Conservation (phyloP, 768 basidiomycete genomes). For the Termitomyces sp. region DNA sequence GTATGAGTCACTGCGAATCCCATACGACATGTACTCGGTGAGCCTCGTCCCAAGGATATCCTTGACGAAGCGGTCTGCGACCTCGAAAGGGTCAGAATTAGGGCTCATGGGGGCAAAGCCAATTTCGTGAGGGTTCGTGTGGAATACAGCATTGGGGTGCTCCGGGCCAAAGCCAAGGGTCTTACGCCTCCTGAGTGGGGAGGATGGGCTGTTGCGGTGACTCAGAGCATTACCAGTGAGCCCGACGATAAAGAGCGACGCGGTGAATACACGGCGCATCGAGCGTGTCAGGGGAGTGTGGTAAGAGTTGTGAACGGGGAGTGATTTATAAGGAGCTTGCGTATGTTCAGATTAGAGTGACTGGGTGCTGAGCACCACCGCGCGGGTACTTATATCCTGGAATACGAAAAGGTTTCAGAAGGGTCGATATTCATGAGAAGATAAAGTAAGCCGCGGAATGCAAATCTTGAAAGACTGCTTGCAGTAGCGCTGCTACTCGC, state of each 20-base stretch:
- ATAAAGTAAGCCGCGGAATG: too few species aligned
- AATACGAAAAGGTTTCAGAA: too few species aligned
- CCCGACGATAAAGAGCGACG: constrained; percentile 57
- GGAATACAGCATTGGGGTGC: constrained; percentile 69
- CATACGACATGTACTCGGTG: constrained; percentile 39
- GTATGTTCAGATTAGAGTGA: too few species aligned
- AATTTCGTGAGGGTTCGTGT: constrained; percentile 45
- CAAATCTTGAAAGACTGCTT: too few species aligned
- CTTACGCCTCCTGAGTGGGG: constrained; percentile 62
- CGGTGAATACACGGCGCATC: constrained; percentile 68
- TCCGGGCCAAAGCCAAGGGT: constrained; percentile 85
- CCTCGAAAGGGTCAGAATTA: constrained; percentile 48
- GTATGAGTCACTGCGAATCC: constrained; percentile 80
- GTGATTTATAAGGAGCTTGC: background rate
- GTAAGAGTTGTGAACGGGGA: too few species aligned
- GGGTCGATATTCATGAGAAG: too few species aligned
- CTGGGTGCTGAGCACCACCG: constrained; percentile 3
- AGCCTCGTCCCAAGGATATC: constrained; percentile 41
- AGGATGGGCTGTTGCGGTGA: constrained; percentile 32
- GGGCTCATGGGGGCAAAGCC: constrained; percentile 35
- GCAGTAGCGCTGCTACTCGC: too few species aligned
- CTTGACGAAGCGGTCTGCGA: constrained; percentile 62
- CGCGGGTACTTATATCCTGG: constrained; percentile 15
- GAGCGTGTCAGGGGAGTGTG: too few species aligned
- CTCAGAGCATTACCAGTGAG: constrained; percentile 55